Evolutionary conservation across 2,329 filamentous ascomycete species (phyloP), one percentile per base, ranked within the genome.

Genomic region (Trichoderma asperellum): DNA sequence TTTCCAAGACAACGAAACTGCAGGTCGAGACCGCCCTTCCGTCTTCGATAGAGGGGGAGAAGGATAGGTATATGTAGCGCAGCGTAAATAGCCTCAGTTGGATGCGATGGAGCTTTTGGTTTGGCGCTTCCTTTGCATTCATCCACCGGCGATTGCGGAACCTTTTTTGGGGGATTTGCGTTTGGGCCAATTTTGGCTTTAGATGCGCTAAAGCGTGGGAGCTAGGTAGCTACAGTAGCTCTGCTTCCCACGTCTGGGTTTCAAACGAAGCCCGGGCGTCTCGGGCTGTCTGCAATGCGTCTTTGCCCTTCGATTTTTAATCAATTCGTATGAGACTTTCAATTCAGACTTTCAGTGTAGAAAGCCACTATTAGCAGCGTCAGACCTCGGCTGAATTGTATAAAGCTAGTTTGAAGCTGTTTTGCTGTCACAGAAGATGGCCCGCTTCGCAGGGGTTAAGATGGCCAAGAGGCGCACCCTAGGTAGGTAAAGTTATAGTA

Each of bases 61-160:
- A 14, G 37, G 29, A 62, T 32, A 27, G n/a, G 40, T 59, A 21
- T 29, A 56, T 55, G 27, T 16, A 29, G 16, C 40, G 55, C 37
- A 18, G 37, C 16, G 24, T 24, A 21, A 55, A 21, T 64, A 10
- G 10, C 18, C 18, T 21, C 18, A 47, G n/a, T 47, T 16, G 34
- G 56, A 34, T 18, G 47, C 34, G 49, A 24, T 24, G 24, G 24
- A 24, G 40, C n/a, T 32, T 27, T 47, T 21, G 6, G 21, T 35
- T 34, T n/a, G 34, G 52, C 37, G 52, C 40, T 58, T 52, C 52
- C 47, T 58, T 57, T 53, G 58, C 52, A 43, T 47, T 57, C 35
- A 24, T 40, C 37, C 16, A 10, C 56, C 47, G 66, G 66, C 47
- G 58, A 35, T 24, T 29, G 34, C 57, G 57, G 57, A 21, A 32